Base-by-base conservation (phyloP, 371 early-diverging fungal genomes). In the Umbelopsis sp. region DNA sequence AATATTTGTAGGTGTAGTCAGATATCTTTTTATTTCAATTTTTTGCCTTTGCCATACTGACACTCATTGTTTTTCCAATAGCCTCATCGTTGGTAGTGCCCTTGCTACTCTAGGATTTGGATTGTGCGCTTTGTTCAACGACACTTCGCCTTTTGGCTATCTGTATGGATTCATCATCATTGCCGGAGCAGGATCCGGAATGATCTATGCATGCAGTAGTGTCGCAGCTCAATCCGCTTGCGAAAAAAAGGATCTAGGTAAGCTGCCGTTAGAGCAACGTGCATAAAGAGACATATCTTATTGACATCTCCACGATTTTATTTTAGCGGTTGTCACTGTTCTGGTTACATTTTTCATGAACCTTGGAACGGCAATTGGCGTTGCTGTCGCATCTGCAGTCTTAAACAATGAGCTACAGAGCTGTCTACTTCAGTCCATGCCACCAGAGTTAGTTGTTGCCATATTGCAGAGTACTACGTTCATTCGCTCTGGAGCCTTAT, bases 191-290 rank as follows among this genome's bases (percentile, higher is more conserved):
- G 92, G 92, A 20, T 63, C 74, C 4, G 80, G 80, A 0, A 71
- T 65, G 44, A 63, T 80, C 10, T 82, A 82, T 52, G 74, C 82
- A 0, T 77, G 79, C 7, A 71, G 76, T 14, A 76, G 79, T 29
- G 82, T 84, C 48, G 82, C 75, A 5, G 66, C 80, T 9, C 84
- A 84, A 72, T 80, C 84, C 0, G 74, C 80, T 4, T 80, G 74
- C 2, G 78, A 75, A n/a, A 72, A 70, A 3, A 69, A 70, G 51
- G 84, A 84, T 57, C 73, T 84, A 25, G 57, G 57, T 57, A 57
- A 14, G 57, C 4, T 29, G 10, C 4, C 52, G 10, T 4, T 25
- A 14, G 8, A 22, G 8, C 32, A 52, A 11, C 52, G 18, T 18
- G 10, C 29, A 18, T 29, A 29, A 1, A 16, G 37, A 14, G n/a